Evolutionary conservation across 2,329 filamentous ascomycete genomes (phyloP), one percentile per base, ranked within the genome.

Genomic region (Cryphonectria parasitica): DNA sequence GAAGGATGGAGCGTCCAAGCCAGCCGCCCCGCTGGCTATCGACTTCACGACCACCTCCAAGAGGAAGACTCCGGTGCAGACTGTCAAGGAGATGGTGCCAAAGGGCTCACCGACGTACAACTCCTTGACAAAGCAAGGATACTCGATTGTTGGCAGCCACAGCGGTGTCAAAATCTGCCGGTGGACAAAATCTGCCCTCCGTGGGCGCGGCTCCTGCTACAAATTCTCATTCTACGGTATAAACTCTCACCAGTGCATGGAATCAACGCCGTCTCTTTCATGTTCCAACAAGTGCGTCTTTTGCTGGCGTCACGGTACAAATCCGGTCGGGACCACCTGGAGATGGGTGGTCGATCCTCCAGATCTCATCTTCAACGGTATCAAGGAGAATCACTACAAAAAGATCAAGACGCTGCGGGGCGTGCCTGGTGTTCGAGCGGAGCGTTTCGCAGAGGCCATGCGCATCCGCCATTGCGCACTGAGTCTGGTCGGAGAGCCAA

Each of bases 201-300:
- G 95, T 54, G 95, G 95, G 17, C 91, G 95, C 56, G 96, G 95
- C 5, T 97, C 93, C 34, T 99, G 95, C 84, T 99, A 99, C 86
- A 98, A 99, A 78, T 98, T 90, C 81, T 97, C 93, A 0, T 97
- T 99, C 80, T 99, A 99, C 80, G 95, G 95, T 64, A 99, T 99
- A 80, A 89, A 92, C 74, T 98, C 95, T 0, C 96, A 99, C 78
- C 91, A 97, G 73, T 99, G 95, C 81, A 99, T 99, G 96, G 95
- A 99, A 82, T 95, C 95, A 1, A 98, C 95, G 0, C 95, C 95
- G 0, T 97, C 95, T 0, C 88, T 99, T 4, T 97, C 94, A 13
- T 99, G 95, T 85, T 96, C 92, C 73, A 98, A 98, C 84, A 98
- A 99, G 80, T 98, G 96, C 80, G 94, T 99, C 74, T 99, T 98